These are phyloP conservation scores for Amanita exitialis DNA, from an alignment of 768 basidiomycete genomes.

Conservation along the genomic window DNA sequence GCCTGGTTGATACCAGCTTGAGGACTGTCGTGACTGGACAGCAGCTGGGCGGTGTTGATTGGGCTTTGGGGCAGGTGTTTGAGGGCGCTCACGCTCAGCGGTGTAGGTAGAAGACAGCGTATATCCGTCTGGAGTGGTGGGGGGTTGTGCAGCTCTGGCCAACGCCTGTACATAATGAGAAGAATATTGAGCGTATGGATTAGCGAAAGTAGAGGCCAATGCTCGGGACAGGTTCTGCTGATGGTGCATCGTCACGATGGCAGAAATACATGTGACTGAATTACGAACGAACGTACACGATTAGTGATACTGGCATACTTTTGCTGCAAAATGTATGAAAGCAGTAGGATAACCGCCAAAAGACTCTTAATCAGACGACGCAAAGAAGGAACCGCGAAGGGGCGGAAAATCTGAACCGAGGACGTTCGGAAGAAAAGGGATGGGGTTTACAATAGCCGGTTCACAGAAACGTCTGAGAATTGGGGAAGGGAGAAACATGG, in stretches of 20 bases:
- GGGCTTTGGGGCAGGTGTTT: not conserved
- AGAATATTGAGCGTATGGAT: slow-evolving; percentile 23
- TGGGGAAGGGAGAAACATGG: not conserved
- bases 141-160: slow-evolving; percentile 19
- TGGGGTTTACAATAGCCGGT: not conserved
- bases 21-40: not conserved
- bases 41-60: not conserved
- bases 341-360: slow-evolving; percentile 7
- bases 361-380: slow-evolving; percentile 1
- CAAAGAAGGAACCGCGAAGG: not conserved
- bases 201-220: not conserved
- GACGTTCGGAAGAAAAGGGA: not conserved
- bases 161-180: slow-evolving; percentile 52
- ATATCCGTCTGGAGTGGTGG: slow-evolving; percentile 16
- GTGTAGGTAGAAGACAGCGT: slow-evolving; percentile 9
- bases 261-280: slow-evolving; percentile 8
- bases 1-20: slow-evolving; percentile 56
- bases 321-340: slow-evolving; percentile 2
- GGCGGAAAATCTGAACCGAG: not conserved
- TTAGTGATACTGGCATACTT: slow-evolving; percentile 8
- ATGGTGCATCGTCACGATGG: slow-evolving; percentile 7
- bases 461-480: slow-evolving; percentile 5
- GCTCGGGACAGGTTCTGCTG: not conserved
- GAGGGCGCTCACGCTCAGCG: not conserved
- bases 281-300: slow-evolving; percentile 6